Evolutionary conservation across 148 eudicot genomes (phyloP).

Genomic region (Amaranthus hypochondriacus): DNA sequence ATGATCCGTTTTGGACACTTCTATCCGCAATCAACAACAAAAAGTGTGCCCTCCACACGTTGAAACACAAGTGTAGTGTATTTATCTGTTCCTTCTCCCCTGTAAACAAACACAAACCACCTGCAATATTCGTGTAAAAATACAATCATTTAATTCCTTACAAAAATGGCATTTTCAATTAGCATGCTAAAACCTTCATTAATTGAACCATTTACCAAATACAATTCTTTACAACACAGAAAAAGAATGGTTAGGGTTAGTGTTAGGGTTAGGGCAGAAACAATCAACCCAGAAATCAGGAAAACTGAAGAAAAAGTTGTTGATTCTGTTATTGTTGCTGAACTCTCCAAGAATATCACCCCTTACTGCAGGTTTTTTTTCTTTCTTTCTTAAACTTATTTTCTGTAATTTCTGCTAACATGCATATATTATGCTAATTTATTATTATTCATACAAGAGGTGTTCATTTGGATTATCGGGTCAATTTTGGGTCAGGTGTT

Average conservation of each 20-base stretch:
- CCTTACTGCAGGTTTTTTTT: constrained; percentile 84
- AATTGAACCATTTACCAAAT: neutral
- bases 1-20: too few relatives aligned
- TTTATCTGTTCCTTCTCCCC: too few relatives aligned
- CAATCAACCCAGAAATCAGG: constrained; percentile 77
- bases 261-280: constrained; percentile 73
- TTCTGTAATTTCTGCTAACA: neutral
- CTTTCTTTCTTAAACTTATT: neutral
- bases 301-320: constrained; percentile 84
- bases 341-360: constrained; percentile 79
- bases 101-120: neutral
- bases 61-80: neutral
- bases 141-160: neutral
- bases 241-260: constrained; percentile 39
- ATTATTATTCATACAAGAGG: too few relatives aligned
- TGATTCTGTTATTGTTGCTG: constrained; percentile 70
- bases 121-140: too few relatives aligned
- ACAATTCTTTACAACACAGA: constrained; percentile 15
- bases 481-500: too few relatives aligned
- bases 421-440: too few relatives aligned
- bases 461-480: too few relatives aligned
- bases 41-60: constrained; percentile 46
- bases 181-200: constrained; percentile 17
- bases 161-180: constrained; percentile 29
- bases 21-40: neutral